These are phyloP conservation scores for Colletotrichum spinosum DNA, from an alignment of 2,329 filamentous ascomycete genomes.

Conservation along the genomic window DNA sequence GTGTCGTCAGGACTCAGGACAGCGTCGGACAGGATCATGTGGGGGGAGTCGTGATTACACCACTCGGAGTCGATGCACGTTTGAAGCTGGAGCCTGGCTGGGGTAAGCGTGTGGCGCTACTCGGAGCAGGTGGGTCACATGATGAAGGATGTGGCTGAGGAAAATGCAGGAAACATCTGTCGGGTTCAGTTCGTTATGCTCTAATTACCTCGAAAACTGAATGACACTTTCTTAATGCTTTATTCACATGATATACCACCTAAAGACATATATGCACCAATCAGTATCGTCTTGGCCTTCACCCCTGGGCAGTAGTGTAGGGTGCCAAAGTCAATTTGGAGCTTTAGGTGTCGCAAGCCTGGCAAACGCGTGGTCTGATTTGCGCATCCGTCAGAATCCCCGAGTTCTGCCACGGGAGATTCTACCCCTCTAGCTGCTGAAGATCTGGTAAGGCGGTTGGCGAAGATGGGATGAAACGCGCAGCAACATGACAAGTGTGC, in stretches of 20 bases:
- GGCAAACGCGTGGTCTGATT: conserved; percentile 32
- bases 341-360: conserved; percentile 12
- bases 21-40: conserved; percentile 29
- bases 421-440: background rate
- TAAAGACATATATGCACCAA: too few species aligned
- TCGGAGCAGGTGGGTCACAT: conserved; percentile 14
- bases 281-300: conserved; percentile 2
- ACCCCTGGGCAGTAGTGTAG: conserved; percentile 18
- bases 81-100: conserved; percentile 14
- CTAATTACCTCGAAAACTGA: background rate
- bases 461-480: conserved; percentile 30
- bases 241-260: too few species aligned
- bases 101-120: conserved; percentile 27
- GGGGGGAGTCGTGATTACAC: conserved; percentile 31
- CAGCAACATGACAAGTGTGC: conserved; percentile 16
- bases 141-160: background rate
- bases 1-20: conserved; percentile 24
- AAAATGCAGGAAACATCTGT: conserved; percentile 8
- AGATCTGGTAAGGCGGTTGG: background rate
- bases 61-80: conserved; percentile 5
- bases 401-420: background rate
- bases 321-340: background rate
- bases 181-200: background rate
- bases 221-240: too few species aligned
- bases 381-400: background rate